Percentiles rank a stretch among this genome's conserved stretches.
These are phyloP conservation scores for Ilex aquifolium DNA, from an alignment of 257 asterid species.

Conservation along the genomic window DNA sequence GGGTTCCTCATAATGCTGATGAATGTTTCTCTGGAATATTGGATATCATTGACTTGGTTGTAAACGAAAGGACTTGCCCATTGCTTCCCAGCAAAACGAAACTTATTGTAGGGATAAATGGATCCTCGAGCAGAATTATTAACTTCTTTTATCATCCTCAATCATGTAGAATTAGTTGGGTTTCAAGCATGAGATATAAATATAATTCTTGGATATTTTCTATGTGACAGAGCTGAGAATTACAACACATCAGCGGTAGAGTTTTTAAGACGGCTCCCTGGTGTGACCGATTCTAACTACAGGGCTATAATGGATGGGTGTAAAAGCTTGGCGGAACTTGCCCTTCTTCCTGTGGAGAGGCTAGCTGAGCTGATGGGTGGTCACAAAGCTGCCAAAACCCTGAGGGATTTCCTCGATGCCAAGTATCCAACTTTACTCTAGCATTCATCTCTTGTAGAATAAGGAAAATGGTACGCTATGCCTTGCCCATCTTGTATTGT, in stretches of 20 bases:
- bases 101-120: too few species aligned
- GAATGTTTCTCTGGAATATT: too few species aligned
- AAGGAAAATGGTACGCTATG: too few species aligned
- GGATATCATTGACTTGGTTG: too few species aligned
- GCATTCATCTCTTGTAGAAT: too few species aligned
- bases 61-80: too few species aligned
- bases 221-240: slow-evolving; percentile 74
- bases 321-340: slow-evolving; percentile 72
- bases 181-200: background rate
- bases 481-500: too few species aligned
- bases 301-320: slow-evolving; percentile 83
- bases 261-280: slow-evolving; percentile 87
- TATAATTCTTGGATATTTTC: slow-evolving; percentile 5
- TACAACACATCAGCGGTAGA: slow-evolving; percentile 90
- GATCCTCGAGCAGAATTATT: too few species aligned
- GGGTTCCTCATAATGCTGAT: too few species aligned
- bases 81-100: too few species aligned
- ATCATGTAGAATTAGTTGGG: background rate
- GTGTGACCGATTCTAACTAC: slow-evolving; percentile 89
- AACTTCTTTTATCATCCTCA: too few species aligned
- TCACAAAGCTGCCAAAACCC: slow-evolving; percentile 69
- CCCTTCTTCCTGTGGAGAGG: slow-evolving; percentile 68
- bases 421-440: slow-evolving; percentile 84
- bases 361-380: slow-evolving; percentile 86
- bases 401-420: slow-evolving; percentile 96